phyloP scores from a whole-genome alignment of 441 rosid species.

The Kokia cookei region DNA sequence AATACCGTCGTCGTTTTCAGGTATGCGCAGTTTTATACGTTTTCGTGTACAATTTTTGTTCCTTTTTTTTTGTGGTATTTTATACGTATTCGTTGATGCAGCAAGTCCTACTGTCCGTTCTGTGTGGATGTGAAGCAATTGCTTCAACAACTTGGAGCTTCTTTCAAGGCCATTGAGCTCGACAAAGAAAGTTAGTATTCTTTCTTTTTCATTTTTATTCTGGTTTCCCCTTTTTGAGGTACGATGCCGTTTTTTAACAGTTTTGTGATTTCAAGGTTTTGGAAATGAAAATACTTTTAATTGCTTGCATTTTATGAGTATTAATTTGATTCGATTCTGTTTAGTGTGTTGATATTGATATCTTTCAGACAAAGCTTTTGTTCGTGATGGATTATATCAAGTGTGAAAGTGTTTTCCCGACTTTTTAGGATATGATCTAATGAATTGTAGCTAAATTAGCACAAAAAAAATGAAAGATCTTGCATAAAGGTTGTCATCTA shows the following conservation, averaged over 20 bases:
- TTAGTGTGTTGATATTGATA: neutral
- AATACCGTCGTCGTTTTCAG: slow-evolving; percentile 77
- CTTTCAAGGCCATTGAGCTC: slow-evolving; percentile 54
- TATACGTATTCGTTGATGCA: slow-evolving; percentile 19
- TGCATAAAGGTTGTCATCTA: too few species aligned
- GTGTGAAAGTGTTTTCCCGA: neutral
- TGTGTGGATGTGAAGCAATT: slow-evolving; percentile 67
- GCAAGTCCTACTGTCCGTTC: slow-evolving; percentile 73
- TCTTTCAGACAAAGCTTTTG: neutral
- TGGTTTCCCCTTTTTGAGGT: too few species aligned
- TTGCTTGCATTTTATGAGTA: neutral
- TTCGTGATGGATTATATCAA: neutral
- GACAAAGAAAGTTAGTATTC: slow-evolving; percentile 54
- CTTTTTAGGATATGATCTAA: neutral
- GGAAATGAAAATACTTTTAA: neutral
- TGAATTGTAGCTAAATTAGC: neutral
- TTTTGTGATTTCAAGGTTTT: neutral
- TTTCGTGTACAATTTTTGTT: neutral
- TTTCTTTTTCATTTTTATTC: neutral
- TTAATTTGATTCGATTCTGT: neutral
- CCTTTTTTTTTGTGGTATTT: neutral
- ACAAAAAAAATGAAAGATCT: neutral
- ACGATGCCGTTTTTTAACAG: neutral
- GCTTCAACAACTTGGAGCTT: slow-evolving; percentile 48
- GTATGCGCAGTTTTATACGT: slow-evolving; percentile 9